Base-by-base conservation (phyloP, 2,329 filamentous ascomycete species). In the Sarocladiaceae sp. region DNA sequence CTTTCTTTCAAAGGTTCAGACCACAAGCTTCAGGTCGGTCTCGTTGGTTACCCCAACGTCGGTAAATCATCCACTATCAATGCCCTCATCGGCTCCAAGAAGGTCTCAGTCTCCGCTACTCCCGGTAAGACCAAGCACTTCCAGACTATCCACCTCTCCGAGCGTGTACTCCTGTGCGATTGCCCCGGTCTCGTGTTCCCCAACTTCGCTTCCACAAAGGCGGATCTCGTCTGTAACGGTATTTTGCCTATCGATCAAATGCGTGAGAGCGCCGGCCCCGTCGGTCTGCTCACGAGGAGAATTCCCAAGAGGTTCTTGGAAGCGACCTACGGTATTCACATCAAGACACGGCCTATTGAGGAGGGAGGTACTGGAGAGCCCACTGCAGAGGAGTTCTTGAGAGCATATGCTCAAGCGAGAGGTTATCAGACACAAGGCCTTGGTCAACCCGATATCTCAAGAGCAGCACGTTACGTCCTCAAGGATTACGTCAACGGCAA, bases 41-140 rank as follows among this genome's bases (percentile, higher is more conserved):
- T 99, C 18, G 94, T 99, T 33, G 94, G 94, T 54, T 99, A 99
- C 71, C 94, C 94, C 64, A 99, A 99, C 73, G 94, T 99, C 57
- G 94, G 94, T 72, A 99, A 99, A 74, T 99, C 95, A 1, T 97
- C 92, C 47, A 99, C 94, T 15, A 99, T 99, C 78, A 99, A 99
- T 74, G 93, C 94, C 37, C 81, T 99, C n/a, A 92, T 97, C 54
- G 95, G 95, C 49, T 86, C 94, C 52, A 99, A 97, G 76, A 99
- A 97, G 73, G 94, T 99, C 5, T 97, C 93, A 0, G 95, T 99
- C 35, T 99, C 94, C 15, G 87, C 93, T 13, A 99, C 94, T 1
- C 94, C 94, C 3, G 94, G 94, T 67, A 99, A 99, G 75, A 99
- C 94, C 13, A 99, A 99, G 75, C 94, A 99, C 64, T 99, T 99